Evolutionary conservation across 2,329 filamentous ascomycete genomes (phyloP), one percentile per base, ranked within the genome.

Genomic region (Orbilia blumenaviensis): DNA sequence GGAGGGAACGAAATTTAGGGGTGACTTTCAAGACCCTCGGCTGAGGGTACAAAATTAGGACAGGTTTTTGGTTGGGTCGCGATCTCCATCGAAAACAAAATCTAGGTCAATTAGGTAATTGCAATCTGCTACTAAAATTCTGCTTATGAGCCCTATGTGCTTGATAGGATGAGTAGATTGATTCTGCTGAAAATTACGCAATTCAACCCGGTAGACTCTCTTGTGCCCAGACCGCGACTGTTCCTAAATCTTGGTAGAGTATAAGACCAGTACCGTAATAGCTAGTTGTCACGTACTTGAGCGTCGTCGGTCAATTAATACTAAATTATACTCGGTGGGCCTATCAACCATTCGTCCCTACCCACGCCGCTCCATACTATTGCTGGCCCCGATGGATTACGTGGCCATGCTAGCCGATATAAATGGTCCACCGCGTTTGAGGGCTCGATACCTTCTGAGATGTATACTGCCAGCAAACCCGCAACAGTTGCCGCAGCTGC

Each of bases 21-120:
- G 14, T 23, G 54, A 23, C 10, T n/a, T 27, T 2, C 16, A 32
- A 41, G 44, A 42, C 10, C 56, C 66, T 12, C 9, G 58, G 5
- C 29, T 74, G 8, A 44, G 16, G 12, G 69, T 66, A 12, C 67
- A 72, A 32, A 58, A 66, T 46, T 61, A 44, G n/a, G 9, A 5
- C 21, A 12, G 5, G 48, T 23, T 54, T 6, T 6, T 5, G 16
- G 12, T 12, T 5, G 36, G 12, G 16, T 41, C 5, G n/a, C n/a
- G n/a, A n/a, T n/a, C 12, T 41, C 18, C 2, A 44, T 21, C 41
- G 9, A 23, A 23, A 14, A 16, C 16, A n/a, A 16, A 16, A 7
- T n/a, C 14, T 34, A 34, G 6, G 32, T 34, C 14, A 34, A 34
- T 12, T 12, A 34, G 14, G 32, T 34, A 3, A 34, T 34, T 34